A percentile compares a stretch with the other conserved stretches of the same genome.
Conservation (phyloP, 2,329 filamentous ascomycete species). For the Pseudodiploospora longispora region DNA sequence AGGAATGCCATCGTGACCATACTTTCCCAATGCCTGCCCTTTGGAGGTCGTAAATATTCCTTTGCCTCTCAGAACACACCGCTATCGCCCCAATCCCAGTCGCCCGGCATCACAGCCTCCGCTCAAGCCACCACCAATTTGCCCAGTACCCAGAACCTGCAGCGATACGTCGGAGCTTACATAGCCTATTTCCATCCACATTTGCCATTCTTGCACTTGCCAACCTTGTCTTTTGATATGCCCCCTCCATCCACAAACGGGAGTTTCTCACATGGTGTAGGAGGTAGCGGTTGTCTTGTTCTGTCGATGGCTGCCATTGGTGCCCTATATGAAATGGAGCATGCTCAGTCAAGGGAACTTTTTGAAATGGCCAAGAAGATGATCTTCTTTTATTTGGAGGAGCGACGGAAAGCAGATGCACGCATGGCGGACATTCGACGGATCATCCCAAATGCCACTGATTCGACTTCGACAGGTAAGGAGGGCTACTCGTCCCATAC, state of each 20-base stretch:
- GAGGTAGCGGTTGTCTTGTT: conserved; percentile 77
- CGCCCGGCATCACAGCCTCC: conserved; percentile 39
- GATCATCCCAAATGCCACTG: conserved; percentile 37
- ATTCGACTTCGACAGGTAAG: conserved; percentile 37
- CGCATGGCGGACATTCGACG: conserved; percentile 52
- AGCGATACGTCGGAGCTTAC: conserved; percentile 85
- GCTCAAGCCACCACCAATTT: conserved; percentile 51
- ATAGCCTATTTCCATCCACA: conserved; percentile 91
- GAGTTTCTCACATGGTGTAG: conserved; percentile 47
- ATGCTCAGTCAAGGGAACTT: conserved; percentile 68
- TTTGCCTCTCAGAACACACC: conserved; percentile 48
- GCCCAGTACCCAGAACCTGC: conserved; percentile 76
- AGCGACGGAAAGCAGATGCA: conserved; percentile 78
- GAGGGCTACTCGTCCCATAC: conserved; percentile 60
- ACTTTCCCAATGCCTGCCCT: conserved; percentile 47
- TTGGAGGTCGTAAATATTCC: conserved; percentile 57
- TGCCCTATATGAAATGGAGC: conserved; percentile 80
- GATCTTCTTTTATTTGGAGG: conserved; percentile 88
- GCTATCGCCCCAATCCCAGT: conserved; percentile 43
- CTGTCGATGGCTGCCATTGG: conserved; percentile 75
- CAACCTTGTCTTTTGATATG: conserved; percentile 84
- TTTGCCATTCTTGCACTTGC: conserved; percentile 86
- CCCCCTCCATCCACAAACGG: conserved; percentile 55
- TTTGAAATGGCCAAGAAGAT: conserved; percentile 94
- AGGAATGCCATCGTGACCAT: conserved; percentile 53